phyloP scores from a whole-genome alignment of 768 basidiomycete species.

The Kwoniella botswanensis region DNA sequence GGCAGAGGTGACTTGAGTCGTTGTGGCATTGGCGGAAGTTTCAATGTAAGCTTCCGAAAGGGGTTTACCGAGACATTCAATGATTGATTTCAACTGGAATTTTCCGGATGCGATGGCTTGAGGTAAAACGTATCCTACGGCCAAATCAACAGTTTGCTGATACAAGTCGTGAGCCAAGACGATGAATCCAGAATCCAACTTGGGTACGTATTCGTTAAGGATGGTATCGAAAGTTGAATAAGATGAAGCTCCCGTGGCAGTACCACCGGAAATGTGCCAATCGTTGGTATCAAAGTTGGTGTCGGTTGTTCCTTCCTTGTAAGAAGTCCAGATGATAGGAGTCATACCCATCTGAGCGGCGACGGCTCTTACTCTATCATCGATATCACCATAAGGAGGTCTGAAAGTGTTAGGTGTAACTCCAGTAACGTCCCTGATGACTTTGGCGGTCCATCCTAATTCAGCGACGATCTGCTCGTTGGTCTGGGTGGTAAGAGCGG shows the following conservation, averaged over 20 bases:
- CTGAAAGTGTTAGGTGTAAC: constrained; percentile 77
- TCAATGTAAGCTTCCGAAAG: constrained; percentile 76
- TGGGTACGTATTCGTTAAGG: constrained; percentile 66
- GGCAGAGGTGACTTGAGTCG: constrained; percentile 41
- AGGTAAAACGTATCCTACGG: constrained; percentile 83
- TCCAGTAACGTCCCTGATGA: constrained; percentile 78
- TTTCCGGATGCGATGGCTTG: constrained; percentile 73
- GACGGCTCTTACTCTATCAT: constrained; percentile 82
- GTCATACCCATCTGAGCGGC: constrained; percentile 78
- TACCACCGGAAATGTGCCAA: constrained; percentile 78
- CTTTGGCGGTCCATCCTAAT: constrained; percentile 82
- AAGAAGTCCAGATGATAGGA: constrained; percentile 78
- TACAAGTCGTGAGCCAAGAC: constrained; percentile 82
- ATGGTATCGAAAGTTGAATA: constrained; percentile 74
- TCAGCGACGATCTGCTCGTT: constrained; percentile 84
- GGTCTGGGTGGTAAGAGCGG: constrained; percentile 74
- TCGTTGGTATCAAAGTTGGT: constrained; percentile 75
- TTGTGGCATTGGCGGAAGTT: constrained; percentile 70
- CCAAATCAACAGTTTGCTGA: constrained; percentile 81
- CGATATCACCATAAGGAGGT: constrained; percentile 72
- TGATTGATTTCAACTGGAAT: constrained; percentile 75
- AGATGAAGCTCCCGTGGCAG: constrained; percentile 65
- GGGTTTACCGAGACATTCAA: constrained; percentile 66
- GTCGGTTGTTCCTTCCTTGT: constrained; percentile 63
- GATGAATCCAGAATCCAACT: constrained; percentile 77